These are phyloP conservation scores for Benincasa hispida DNA, from an alignment of 306 rosid species.

Conservation along the genomic window DNA sequence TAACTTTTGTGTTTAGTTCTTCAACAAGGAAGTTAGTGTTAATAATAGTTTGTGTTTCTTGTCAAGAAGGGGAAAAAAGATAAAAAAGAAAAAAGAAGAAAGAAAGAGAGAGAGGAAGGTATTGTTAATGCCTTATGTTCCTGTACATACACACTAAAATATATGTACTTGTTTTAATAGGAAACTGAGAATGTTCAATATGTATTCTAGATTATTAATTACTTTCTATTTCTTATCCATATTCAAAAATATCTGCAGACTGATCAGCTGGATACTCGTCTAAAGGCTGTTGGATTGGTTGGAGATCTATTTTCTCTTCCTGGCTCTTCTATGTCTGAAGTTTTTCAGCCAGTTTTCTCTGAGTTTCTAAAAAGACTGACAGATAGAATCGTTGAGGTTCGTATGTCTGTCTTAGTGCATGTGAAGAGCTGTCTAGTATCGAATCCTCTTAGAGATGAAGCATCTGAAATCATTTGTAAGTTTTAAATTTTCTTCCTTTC, in stretches of 20 bases:
- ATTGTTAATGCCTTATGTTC: neutral
- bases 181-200: neutral
- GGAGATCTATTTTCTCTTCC: constrained; percentile 87
- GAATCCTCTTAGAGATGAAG: constrained; percentile 69
- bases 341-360: constrained; percentile 79
- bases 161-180: neutral
- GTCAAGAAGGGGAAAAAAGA: neutral
- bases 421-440: constrained; percentile 72
- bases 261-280: constrained; percentile 85
- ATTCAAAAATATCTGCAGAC: constrained; percentile 37
- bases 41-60: neutral
- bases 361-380: constrained; percentile 93
- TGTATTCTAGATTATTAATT: neutral
- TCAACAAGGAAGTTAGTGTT: neutral
- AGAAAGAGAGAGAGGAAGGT: neutral
- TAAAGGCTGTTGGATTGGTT: constrained; percentile 80
- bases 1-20: neutral
- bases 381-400: constrained; percentile 80
- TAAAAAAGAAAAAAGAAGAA: too few species aligned
- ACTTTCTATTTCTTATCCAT: neutral
- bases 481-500: constrained; percentile 1
- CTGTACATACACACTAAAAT: neutral
- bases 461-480: constrained; percentile 76
- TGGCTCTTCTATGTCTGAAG: constrained; percentile 54
- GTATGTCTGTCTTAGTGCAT: constrained; percentile 78